A percentile compares a stretch with the other conserved stretches of the same genome.
phyloP scores from a whole-genome alignment of 768 basidiomycete species.

The Lentinus brumalis region DNA sequence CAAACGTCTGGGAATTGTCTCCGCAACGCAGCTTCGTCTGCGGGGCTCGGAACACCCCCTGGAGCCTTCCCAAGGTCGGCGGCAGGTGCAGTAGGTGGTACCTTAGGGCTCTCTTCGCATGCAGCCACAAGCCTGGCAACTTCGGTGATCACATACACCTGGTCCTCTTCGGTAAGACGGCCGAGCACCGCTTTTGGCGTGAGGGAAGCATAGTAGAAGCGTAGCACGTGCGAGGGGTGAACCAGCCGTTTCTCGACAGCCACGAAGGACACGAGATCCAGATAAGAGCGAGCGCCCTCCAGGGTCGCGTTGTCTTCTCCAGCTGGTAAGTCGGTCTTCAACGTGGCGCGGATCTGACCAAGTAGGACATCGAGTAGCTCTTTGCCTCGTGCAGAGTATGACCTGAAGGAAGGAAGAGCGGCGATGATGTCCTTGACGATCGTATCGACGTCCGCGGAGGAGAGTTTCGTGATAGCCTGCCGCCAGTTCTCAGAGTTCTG shows the following conservation, averaged over 20 bases:
- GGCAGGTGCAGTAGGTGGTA: conserved; percentile 7
- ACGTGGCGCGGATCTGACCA: conserved; percentile 35
- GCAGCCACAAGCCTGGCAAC: conserved; percentile 47
- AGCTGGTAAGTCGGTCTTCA: conserved; percentile 33
- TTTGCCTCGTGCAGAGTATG: conserved; percentile 37
- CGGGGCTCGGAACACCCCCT: conserved; percentile 21
- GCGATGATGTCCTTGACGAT: conserved; percentile 58
- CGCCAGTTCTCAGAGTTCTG: background rate
- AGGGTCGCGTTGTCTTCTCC: conserved; percentile 35
- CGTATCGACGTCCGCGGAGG: conserved; percentile 41
- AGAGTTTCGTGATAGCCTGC: conserved; percentile 54
- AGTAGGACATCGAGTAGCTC: conserved; percentile 44
- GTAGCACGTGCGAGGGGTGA: conserved; percentile 49
- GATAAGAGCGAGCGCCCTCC: conserved; percentile 41
- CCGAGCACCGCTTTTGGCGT: conserved; percentile 49
- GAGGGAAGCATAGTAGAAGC: conserved; percentile 50
- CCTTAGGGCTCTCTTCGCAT: conserved; percentile 31
- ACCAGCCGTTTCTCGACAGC: conserved; percentile 44
- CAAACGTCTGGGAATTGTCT: conserved; percentile 54
- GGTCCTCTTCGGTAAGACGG: conserved; percentile 45
- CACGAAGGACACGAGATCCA: conserved; percentile 49
- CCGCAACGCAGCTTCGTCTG: conserved; percentile 38
- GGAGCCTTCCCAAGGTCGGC: conserved; percentile 2
- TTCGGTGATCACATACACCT: conserved; percentile 46
- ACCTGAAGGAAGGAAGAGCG: conserved; percentile 47